These are phyloP conservation scores for Zymoseptoria brevis DNA, from an alignment of 2,329 filamentous ascomycete species.

Conservation along the genomic window DNA sequence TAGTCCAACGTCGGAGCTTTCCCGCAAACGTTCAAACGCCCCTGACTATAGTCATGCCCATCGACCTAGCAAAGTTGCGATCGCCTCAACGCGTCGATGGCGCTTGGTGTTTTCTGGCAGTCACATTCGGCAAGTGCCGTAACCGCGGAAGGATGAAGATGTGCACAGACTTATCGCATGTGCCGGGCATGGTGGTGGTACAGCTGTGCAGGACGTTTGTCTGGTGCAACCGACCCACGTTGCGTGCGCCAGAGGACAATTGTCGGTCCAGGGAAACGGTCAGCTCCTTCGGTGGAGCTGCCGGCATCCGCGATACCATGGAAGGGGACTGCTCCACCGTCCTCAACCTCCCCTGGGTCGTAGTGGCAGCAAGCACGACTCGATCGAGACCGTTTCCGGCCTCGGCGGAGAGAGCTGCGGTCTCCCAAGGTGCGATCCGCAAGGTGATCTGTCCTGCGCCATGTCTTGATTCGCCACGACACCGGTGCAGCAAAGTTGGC, in stretches of 20 bases:
- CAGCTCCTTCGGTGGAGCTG: neutral
- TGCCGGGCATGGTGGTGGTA: neutral
- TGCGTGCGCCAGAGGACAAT: neutral
- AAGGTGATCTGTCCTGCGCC: neutral
- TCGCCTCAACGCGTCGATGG: neutral
- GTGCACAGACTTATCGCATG: neutral
- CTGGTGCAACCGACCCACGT: neutral
- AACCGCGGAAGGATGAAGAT: neutral
- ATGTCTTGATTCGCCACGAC: neutral
- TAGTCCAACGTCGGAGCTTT: neutral
- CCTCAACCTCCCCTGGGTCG: neutral
- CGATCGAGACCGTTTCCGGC: neutral
- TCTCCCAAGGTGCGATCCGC: neutral
- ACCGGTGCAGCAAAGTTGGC: neutral
- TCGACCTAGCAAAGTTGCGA: neutral
- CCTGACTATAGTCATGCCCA: neutral
- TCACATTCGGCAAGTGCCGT: neutral
- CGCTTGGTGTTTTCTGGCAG: neutral
- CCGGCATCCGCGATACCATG: neutral
- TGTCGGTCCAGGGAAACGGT: neutral
- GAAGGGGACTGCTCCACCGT: neutral
- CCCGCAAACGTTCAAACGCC: neutral
- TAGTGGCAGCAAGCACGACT: neutral
- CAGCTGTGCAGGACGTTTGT: neutral
- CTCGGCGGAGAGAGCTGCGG: neutral